Conservation (phyloP, 2,329 filamentous ascomycete genomes). For the Lasiodiplodia citricola region DNA sequence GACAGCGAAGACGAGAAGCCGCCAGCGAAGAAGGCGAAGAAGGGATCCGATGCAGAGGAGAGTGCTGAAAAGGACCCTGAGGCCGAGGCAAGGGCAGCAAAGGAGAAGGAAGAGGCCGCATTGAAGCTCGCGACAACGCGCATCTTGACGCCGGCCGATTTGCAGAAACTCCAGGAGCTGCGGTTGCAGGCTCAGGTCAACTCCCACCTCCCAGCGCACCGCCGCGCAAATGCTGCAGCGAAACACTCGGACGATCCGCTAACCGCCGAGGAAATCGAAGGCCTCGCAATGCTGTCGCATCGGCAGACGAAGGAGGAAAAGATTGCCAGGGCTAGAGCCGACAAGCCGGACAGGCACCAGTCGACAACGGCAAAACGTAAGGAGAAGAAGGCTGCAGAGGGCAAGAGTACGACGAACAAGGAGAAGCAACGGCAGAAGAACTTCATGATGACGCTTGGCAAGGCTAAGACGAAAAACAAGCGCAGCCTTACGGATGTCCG, state of each 20-base stretch:
- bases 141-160: constrained; percentile 92
- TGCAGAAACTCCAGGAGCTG: constrained; percentile 92
- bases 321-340: constrained; percentile 80
- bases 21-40: constrained; percentile 68
- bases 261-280: constrained; percentile 90
- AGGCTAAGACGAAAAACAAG: constrained; percentile 96
- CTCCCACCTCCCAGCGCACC: constrained; percentile 59
- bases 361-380: constrained; percentile 82
- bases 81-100: constrained; percentile 43
- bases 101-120: constrained; percentile 44
- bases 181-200: constrained; percentile 75
- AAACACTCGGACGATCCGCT: constrained; percentile 86
- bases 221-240: constrained; percentile 44
- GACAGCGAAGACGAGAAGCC: constrained; percentile 76
- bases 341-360: constrained; percentile 84
- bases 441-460: constrained; percentile 96
- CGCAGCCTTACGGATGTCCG: constrained; percentile 85
- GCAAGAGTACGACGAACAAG: constrained; percentile 96
- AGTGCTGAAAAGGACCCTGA: constrained; percentile 50
- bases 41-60: constrained; percentile 42
- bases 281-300: constrained; percentile 74
- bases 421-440: constrained; percentile 99
- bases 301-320: constrained; percentile 91
- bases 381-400: constrained; percentile 84
- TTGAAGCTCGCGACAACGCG: constrained; percentile 87